These are phyloP conservation scores for Talaromyces amestolkiae DNA, from an alignment of 2,329 filamentous ascomycete genomes.

Conservation along the genomic window DNA sequence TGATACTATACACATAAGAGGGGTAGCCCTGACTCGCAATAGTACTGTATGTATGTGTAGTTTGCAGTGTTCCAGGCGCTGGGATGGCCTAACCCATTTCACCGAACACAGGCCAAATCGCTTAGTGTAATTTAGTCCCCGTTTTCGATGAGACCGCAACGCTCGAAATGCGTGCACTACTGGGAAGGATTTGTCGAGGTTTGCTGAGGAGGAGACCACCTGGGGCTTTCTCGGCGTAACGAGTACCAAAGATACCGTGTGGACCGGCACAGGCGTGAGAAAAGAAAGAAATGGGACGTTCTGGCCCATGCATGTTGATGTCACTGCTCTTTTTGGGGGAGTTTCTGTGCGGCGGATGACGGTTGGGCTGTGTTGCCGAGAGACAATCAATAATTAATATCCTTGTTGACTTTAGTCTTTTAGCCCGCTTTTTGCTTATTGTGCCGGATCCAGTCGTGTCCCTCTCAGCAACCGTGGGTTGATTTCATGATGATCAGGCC, in stretches of 20 bases:
- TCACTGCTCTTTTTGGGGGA: constrained; percentile 8
- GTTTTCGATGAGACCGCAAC: background rate
- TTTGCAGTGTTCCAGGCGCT: background rate
- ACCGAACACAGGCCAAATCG: background rate
- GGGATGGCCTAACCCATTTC: background rate
- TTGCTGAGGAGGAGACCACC: background rate
- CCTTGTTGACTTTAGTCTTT: background rate
- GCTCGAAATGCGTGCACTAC: background rate
- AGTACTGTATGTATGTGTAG: background rate
- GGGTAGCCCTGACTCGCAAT: constrained; percentile 5
- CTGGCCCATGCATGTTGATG: constrained; percentile 20
- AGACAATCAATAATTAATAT: constrained; percentile 2
- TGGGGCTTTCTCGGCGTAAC: background rate
- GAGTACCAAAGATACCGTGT: constrained; percentile 7
- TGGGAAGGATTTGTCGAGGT: background rate
- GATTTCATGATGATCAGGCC: background rate
- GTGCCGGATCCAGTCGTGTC: constrained; percentile 5
- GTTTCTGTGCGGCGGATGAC: constrained; percentile 1
- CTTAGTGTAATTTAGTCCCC: background rate
- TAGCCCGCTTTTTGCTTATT: constrained; percentile 13
- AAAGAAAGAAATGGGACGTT: constrained; percentile 12
- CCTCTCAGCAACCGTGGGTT: background rate
- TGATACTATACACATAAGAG: background rate
- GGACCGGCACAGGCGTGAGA: constrained; percentile 3
- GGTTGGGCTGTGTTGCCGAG: constrained; percentile 12